A percentile compares a stretch with the other conserved stretches of the same genome.
Evolutionary conservation across 225 moss, liverwort and hornwort genomes (phyloP).

Genomic region (Climacium dendroides): DNA sequence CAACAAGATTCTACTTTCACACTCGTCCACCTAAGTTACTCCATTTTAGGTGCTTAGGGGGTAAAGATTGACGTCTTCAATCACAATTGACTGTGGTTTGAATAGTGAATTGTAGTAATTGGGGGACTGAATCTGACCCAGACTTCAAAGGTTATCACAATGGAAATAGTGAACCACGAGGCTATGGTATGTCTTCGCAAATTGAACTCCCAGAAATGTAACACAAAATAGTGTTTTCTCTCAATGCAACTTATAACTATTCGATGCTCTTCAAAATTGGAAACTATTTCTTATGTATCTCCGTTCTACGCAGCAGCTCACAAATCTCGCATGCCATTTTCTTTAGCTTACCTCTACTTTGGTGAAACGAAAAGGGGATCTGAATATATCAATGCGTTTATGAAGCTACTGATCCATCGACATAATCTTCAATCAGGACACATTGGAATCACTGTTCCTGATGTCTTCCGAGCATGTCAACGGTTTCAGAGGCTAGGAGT

Average conservation of each 20-base stretch:
- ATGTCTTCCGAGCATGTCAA: slow-evolving; percentile 47
- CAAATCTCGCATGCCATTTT: too few species aligned
- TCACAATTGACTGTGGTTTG: neutral
- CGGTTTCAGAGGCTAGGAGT: slow-evolving; percentile 48
- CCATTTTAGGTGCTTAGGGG: neutral
- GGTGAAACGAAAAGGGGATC: neutral
- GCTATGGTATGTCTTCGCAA: slow-evolving; percentile 31
- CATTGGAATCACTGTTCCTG: slow-evolving; percentile 47
- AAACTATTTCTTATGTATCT: too few species aligned
- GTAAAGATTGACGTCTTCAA: neutral
- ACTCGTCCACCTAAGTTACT: neutral
- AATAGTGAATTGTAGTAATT: slow-evolving; percentile 24
- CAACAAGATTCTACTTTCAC: neutral
- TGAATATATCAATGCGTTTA: too few species aligned
- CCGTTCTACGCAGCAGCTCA: too few species aligned
- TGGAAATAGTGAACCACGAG: slow-evolving; percentile 55
- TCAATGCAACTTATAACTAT: too few species aligned
- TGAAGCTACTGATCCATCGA: neutral
- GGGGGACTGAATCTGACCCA: slow-evolving; percentile 46
- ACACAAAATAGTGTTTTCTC: neutral
- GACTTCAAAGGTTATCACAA: slow-evolving; percentile 45
- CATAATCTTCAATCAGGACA: slow-evolving; percentile 3
- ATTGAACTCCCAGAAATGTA: neutral
- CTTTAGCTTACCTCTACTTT: neutral
- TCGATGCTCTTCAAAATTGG: too few species aligned